Percentiles rank a stretch among this genome's conserved stretches.
These are phyloP conservation scores for Viola pubescens DNA, from an alignment of 441 rosid species.

Conservation along the genomic window DNA sequence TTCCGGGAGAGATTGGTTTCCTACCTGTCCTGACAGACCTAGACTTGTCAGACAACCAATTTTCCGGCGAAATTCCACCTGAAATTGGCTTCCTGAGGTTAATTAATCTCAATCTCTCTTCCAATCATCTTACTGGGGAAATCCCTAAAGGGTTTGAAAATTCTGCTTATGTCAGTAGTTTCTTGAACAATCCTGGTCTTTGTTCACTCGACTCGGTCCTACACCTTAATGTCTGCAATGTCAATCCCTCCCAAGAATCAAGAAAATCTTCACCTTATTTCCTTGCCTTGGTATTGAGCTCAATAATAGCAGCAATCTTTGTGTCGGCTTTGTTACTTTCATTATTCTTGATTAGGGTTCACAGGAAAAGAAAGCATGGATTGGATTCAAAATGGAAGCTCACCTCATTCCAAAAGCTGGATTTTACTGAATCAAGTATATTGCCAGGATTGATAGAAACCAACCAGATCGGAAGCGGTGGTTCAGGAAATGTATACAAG, in stretches of 20 bases:
- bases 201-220: conserved; percentile 37
- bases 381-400: conserved; percentile 45
- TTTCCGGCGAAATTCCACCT: conserved; percentile 62
- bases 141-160: conserved; percentile 39
- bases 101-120: conserved; percentile 42
- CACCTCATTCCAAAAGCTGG: conserved; percentile 56
- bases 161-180: conserved; percentile 30
- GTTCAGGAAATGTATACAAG: conserved; percentile 75
- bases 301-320: conserved; percentile 19
- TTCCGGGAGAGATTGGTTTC: conserved; percentile 29
- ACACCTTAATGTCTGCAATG: conserved; percentile 40
- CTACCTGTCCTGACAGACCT: conserved; percentile 39
- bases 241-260: conserved; percentile 12
- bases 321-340: conserved; percentile 31
- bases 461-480: conserved; percentile 68
- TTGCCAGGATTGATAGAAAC: conserved; percentile 48
- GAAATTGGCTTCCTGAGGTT: conserved; percentile 28
- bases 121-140: conserved; percentile 40
- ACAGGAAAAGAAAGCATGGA: conserved; percentile 25
- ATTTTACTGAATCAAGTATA: conserved; percentile 46
- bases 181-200: conserved; percentile 46
- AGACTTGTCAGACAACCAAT: conserved; percentile 59
- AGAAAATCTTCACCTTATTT: conserved; percentile 27
- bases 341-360: conserved; percentile 17
- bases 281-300: conserved; percentile 31